Evolutionary conservation across 2,329 filamentous ascomycete genomes (phyloP), one percentile per base, ranked within the genome.

Genomic region (Calonectria honghensis): DNA sequence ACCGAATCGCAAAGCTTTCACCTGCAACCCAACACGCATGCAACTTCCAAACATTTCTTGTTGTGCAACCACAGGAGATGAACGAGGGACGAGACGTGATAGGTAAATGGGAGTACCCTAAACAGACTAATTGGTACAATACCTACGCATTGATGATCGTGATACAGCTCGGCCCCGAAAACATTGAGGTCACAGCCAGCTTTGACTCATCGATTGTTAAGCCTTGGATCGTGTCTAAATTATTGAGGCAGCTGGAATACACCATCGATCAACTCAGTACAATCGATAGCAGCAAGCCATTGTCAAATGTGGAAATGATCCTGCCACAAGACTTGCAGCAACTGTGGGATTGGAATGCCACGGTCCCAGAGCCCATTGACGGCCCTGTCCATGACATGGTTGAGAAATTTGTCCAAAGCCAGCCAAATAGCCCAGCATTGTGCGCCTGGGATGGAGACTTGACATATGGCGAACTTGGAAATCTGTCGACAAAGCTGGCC

Each of bases 271-370:
- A 73, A 0, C 65, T 77, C 14, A 16, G 61, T 10, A 32, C 18
- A 18, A 32, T n/a, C 3, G 31, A 52, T 9, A 13, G 13, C 7
- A 7, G 9, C 20, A 13, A 4, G 2, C 6, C 1, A 7, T 14
- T 70, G 18, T 18, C 31, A 32, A 74, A 77, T 10, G 63, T 80
- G 13, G 51, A 75, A 10, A 32, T 70, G 2, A 37, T 77, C 4
- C 76, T 74, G 14, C 68, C 73, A 2, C 70, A 75, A n/a, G 79
- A 80, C 20, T 57, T 80, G 18, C 29, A 68, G 24, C 68, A 78
- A 35, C 57, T 79, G 4, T 80, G 78, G 70, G 31, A 51, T 13
- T 76, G 66, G 67, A 75, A 64, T 35, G 20, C 20, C 41, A 45
- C 37, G 1, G 72, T 78, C 4, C 78, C 80, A 0, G 20, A 32